Base-by-base conservation (phyloP, 179 eudicot species). In the Drosera spatulata region DNA sequence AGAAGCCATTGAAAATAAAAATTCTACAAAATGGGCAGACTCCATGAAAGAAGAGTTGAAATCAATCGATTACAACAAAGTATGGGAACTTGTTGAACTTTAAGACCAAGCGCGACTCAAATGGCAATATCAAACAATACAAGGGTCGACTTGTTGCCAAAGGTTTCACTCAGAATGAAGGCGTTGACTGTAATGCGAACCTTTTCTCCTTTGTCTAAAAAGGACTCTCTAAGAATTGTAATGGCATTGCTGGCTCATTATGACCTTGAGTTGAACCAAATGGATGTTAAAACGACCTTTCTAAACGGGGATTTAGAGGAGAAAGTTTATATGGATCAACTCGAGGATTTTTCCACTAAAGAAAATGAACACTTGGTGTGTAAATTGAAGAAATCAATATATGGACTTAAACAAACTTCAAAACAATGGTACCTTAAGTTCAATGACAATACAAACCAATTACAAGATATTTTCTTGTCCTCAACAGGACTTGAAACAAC, bases 21-120 rank as follows among this genome's bases (percentile, higher is more conserved):
- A 64, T 15, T 55, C 8, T 47, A 37, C 47, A 10, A 56, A 55
- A 11, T 63, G 53, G 58, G 11, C 44, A 0, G 58, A 22, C 45
- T 43, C 66, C 9, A 53, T 63, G 66, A 43, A 43, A n/a, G 53
- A 60, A 0, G 63, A 60, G 49, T 6, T 45, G 2, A 46, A 64
- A 12, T 47, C 54, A 2, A 65, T 46, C 39, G 15, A 38, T 3
- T 14, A 65, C 15, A 65, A 56, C 39, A 14, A 58, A 15, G 69
- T 65, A 2, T 63, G 60, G 53, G 59, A 55, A 13, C 51, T 55
- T 22, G 60, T 63, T 44, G 53, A 53, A 14, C 3, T 42, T 43
- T 42, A 63, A 55, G 33, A 63, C 44, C 44, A 63, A 63, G n/a
- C 5, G 40, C 7, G 44, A 63, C 43, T 55, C 53, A 12, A 55